Evolutionary conservation across 352 stramenopile genomes (phyloP).

Genomic region (Globisporangium iwayamae): DNA sequence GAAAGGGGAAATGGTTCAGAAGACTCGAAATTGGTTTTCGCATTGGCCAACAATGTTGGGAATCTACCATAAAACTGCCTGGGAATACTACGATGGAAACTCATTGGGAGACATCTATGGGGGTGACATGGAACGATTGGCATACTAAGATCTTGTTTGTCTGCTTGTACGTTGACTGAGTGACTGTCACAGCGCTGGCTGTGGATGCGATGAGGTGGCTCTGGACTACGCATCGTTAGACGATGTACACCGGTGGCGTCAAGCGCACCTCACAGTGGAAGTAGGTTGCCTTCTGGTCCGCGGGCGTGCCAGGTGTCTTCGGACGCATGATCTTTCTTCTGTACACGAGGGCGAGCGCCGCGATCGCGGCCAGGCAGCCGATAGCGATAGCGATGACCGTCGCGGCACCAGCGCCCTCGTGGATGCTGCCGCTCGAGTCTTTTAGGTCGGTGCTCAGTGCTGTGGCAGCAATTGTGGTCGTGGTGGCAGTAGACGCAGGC

Average conservation of each 20-base stretch:
- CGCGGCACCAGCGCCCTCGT: slow-evolving; percentile 12
- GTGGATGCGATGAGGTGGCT: background rate
- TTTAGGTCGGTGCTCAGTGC: slow-evolving; percentile 9
- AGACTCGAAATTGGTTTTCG: background rate
- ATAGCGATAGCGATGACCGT: slow-evolving; percentile 17
- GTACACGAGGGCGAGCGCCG: slow-evolving; percentile 16
- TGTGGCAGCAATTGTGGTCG: background rate
- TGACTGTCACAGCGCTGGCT: slow-evolving; percentile 13
- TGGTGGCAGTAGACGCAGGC: background rate
- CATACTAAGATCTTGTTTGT: background rate
- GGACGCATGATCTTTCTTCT: slow-evolving; percentile 19
- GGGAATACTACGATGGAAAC: background rate
- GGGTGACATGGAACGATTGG: background rate
- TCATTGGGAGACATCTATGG: background rate
- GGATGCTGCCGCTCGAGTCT: background rate
- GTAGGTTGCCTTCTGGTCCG: slow-evolving; percentile 28
- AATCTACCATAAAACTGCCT: background rate
- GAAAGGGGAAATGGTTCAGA: background rate
- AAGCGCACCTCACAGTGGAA: slow-evolving; percentile 35
- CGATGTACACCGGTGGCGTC: slow-evolving; percentile 23
- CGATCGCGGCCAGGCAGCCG: slow-evolving; percentile 22
- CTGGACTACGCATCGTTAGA: slow-evolving; percentile 1
- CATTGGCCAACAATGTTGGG: background rate
- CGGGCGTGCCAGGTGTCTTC: slow-evolving; percentile 29
- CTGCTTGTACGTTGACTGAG: background rate